Evolutionary conservation across 192 early-diverging fungal genomes (phyloP), one percentile per base, ranked within the genome.

Genomic region (Entrophospora sp.): DNA sequence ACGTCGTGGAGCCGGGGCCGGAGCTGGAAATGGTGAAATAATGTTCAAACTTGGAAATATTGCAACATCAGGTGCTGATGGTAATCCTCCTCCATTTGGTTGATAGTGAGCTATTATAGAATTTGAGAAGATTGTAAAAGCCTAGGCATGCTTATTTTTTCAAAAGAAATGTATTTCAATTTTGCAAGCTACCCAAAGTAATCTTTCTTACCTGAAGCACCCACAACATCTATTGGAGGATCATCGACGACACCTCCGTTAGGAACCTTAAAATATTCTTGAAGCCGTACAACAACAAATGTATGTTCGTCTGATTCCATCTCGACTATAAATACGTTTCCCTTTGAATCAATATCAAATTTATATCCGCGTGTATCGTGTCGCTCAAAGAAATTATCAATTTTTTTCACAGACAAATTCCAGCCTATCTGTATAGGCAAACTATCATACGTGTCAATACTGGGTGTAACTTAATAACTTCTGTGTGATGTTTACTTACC

Each of bases 361-460:
- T 60, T 60, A 42, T 56, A 56, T 56, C 52, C 52, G 18, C 32
- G 31, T 60, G 37, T 60, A 60, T 42, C 36, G 0, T 60, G 58
- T 20, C 38, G 38, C 27, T 60, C 58, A 43, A 60, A 60, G 58
- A 60, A 60, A 16, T 9, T 38, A 60, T 60, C 40, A 24, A 56
- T 34, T 58, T 58, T 38, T 58, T 38, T n/a, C 34, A 58, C 20
- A 0, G 56, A 58, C 35, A 38, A 58, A 58, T 58, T 34, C 56
- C 56, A 58, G 56, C 56, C 56, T 58, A 58, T 58, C 56, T 58
- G 56, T 58, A 58, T 60, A 25, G 58, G 58, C 38, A 60, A 60
- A 60, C 58, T 38, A 60, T 43, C 35, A 60, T 60, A 60, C 40
- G 10, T 60, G 58, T 60, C 58, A 60, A 60, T 43, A 60, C 25